phyloP scores from a whole-genome alignment of 1,284 basidiomycete species.

The Leccinum pallidistipes region DNA sequence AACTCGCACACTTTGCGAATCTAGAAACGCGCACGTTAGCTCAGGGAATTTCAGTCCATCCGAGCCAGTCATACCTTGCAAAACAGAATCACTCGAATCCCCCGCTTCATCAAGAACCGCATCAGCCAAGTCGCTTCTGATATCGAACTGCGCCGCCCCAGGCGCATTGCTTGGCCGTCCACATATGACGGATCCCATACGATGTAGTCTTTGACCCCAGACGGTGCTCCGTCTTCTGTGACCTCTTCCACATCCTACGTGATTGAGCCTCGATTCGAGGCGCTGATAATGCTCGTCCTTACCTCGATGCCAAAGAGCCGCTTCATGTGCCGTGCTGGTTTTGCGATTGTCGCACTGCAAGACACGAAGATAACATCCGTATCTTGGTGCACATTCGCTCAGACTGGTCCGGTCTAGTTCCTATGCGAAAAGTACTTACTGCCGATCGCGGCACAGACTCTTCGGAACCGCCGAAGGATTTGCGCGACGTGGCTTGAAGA shows the following conservation, averaged over 20 bases:
- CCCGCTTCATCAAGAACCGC: conserved; percentile 79
- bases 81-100: conserved; percentile 83
- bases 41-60: background rate
- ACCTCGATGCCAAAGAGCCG: conserved; percentile 70
- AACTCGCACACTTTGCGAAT: conserved; percentile 81
- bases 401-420: background rate
- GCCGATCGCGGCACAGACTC: conserved; percentile 83
- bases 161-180: conserved; percentile 55
- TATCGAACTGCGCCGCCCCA: conserved; percentile 65
- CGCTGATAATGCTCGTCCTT: background rate
- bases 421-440: conserved; percentile 51
- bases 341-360: conserved; percentile 87
- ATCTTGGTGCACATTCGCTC: conserved; percentile 43
- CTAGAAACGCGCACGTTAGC: conserved; percentile 37
- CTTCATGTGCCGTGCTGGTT: conserved; percentile 77
- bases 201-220: conserved; percentile 76
- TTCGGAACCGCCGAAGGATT: conserved; percentile 72
- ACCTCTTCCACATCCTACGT: conserved; percentile 63
- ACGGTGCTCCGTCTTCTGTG: conserved; percentile 82
- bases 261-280: background rate
- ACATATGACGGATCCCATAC: conserved; percentile 76
- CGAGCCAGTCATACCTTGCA: conserved; percentile 60
- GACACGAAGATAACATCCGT: conserved; percentile 70
- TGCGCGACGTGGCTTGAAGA: conserved; percentile 72
- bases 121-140: conserved; percentile 76